Evolutionary conservation across 306 rosid species (phyloP).

Genomic region (Amphicarpaea edgeworthii): DNA sequence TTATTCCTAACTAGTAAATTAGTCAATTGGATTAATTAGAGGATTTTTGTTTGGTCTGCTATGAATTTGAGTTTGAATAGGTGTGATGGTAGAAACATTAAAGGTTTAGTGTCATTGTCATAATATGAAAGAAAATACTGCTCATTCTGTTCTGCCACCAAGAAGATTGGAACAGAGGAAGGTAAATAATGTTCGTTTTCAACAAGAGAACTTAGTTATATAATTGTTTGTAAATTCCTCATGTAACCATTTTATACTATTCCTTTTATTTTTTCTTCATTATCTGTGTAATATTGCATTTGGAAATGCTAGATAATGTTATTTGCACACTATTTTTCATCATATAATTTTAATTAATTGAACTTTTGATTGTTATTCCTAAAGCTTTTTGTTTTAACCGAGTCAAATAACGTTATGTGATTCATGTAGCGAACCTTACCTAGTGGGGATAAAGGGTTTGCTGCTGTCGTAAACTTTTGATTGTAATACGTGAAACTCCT

Average conservation of each 20-base stretch:
- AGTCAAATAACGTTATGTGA: not conserved
- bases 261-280: not conserved
- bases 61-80: not conserved
- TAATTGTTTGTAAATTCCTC: not conserved
- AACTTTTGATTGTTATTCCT: too few species aligned
- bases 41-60: not conserved
- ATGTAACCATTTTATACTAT: not conserved
- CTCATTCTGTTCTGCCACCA: not conserved
- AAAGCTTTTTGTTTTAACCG: too few species aligned
- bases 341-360: not conserved
- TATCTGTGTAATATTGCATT: not conserved
- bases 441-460: not conserved
- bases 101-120: not conserved
- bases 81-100: not conserved
- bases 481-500: not conserved
- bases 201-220: not conserved
- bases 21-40: not conserved
- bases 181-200: not conserved
- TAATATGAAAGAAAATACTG: not conserved
- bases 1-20: not conserved
- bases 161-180: not conserved
- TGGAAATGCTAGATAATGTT: not conserved
- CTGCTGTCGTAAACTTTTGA: not conserved
- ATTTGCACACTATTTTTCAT: not conserved
- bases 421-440: not conserved